Evolutionary conservation across 805 yeast genomes (phyloP), one percentile per base, ranked within the genome.

Genomic region (Wickerhamiella bombiphila): DNA sequence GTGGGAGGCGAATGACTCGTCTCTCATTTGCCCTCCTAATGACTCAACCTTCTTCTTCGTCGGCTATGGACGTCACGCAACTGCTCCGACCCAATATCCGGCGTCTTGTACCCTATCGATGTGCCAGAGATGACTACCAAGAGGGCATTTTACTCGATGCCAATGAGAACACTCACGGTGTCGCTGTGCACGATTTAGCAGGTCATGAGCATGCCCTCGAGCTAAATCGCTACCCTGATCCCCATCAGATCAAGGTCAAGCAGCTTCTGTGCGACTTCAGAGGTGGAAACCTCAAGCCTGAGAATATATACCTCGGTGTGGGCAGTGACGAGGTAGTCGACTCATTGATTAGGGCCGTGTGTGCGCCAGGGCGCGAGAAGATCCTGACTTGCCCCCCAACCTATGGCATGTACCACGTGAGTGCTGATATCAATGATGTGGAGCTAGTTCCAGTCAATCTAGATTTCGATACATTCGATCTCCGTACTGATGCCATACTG

Each of bases 241-340:
- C 98, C 7, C 96, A 91, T 60, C 97, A 88, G 53, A 41, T 70
- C 5, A 76, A 67, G 24, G 67, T 91, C 50, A 91, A 91, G 55
- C 61, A 69, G 44, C 74, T 74, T 45, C 65, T 88, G 35, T 72
- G 80, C 35, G 64, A 72, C 29, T 78, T 78, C 53, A 69, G 98
- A 45, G 85, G 82, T 55, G 70, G 67, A 41, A 65, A 54, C 3
- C 54, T 81, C 43, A 59, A 63, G 1, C 70, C 80, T 0, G 78
- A 66, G 5, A 91, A 91, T 58, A 52, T 91, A 22, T 85, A 93
- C 54, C 66, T 91, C 24, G 98, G 98, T 32, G 98, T 91, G 9
- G 98, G 98, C 1, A 86, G 96, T 1, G 98, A 91, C 57, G 98
- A 91, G 59, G 74, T 91, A 51, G 85, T 91, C 42, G 98, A 91